Conservation (phyloP, 805 yeast genomes). For the Millerago galiae region DNA sequence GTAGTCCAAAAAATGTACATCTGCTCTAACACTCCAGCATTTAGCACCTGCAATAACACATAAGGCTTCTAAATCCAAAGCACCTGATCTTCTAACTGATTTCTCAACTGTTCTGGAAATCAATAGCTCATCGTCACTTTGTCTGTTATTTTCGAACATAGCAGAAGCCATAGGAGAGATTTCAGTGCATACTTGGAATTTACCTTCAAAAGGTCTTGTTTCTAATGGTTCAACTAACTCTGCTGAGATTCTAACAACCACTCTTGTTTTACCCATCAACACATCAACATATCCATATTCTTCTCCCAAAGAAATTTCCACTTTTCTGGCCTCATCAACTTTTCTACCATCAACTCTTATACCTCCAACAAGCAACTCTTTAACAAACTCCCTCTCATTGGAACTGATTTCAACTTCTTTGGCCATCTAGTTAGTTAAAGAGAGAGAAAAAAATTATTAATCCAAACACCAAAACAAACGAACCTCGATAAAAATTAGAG, state of each 20-base stretch:
- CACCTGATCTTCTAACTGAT: constrained; percentile 84
- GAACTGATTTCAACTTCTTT: constrained; percentile 54
- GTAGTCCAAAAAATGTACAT: constrained; percentile 78
- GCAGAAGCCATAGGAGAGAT: constrained; percentile 88
- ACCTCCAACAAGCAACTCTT: constrained; percentile 56
- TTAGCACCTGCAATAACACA: constrained; percentile 88
- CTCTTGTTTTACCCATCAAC: constrained; percentile 65
- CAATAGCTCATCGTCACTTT: constrained; percentile 74
- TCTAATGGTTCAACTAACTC: constrained; percentile 75
- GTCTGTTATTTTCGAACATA: constrained; percentile 63
- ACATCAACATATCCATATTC: constrained; percentile 82
- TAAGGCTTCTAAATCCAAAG: constrained; percentile 82
- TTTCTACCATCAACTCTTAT: constrained; percentile 65
- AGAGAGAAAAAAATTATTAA: not conserved
- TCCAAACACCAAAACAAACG: constrained; percentile 4
- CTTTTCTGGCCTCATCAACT: constrained; percentile 56
- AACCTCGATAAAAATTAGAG: not conserved
- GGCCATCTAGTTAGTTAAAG: constrained; percentile 38
- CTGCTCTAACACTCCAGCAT: constrained; percentile 90
- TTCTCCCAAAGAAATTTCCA: constrained; percentile 57
- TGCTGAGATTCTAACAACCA: constrained; percentile 68
- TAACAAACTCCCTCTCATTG: constrained; percentile 56
- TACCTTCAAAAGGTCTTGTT: constrained; percentile 91
- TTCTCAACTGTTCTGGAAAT: constrained; percentile 83
- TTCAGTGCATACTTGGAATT: constrained; percentile 79